These are phyloP conservation scores for Trichoderma virens DNA, from an alignment of 495 filamentous ascomycete species.

Conservation along the genomic window DNA sequence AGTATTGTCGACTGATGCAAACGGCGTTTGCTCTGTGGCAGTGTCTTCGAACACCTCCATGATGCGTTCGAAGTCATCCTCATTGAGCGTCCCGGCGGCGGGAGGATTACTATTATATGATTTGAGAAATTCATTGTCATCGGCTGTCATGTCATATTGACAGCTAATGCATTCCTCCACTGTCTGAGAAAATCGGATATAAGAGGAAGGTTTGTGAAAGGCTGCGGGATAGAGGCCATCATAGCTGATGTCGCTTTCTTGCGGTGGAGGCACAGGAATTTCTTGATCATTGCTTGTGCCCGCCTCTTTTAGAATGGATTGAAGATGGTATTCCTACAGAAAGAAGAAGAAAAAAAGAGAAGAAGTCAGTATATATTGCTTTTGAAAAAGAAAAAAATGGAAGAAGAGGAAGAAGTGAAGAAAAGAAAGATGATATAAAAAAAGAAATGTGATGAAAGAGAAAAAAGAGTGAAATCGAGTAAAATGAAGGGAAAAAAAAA, in stretches of 20 bases:
- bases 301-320: conserved; percentile 78
- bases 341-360: not conserved
- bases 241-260: conserved; percentile 76
- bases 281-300: conserved; percentile 62
- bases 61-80: conserved; percentile 85
- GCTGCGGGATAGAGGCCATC: conserved; percentile 72
- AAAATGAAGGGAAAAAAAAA: not conserved
- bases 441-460: not conserved
- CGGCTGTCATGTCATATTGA: conserved; percentile 85
- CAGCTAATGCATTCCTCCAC: conserved; percentile 83
- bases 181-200: conserved; percentile 96
- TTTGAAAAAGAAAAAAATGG: not conserved
- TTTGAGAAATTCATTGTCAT: conserved; percentile 79
- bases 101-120: conserved; percentile 71
- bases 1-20: conserved; percentile 78
- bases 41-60: conserved; percentile 95
- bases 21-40: conserved; percentile 72
- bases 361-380: conserved; percentile 24
- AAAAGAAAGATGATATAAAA: not conserved
- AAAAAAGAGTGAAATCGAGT: not conserved
- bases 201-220: conserved; percentile 79
- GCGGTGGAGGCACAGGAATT: conserved; percentile 76
- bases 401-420: conserved; percentile 13
- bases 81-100: conserved; percentile 58
- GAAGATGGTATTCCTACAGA: conserved; percentile 91